Percentiles rank a stretch among this genome's conserved stretches.
These are phyloP conservation scores for Fragaria nilgerrensis DNA, from an alignment of 306 rosid species.

Conservation along the genomic window DNA sequence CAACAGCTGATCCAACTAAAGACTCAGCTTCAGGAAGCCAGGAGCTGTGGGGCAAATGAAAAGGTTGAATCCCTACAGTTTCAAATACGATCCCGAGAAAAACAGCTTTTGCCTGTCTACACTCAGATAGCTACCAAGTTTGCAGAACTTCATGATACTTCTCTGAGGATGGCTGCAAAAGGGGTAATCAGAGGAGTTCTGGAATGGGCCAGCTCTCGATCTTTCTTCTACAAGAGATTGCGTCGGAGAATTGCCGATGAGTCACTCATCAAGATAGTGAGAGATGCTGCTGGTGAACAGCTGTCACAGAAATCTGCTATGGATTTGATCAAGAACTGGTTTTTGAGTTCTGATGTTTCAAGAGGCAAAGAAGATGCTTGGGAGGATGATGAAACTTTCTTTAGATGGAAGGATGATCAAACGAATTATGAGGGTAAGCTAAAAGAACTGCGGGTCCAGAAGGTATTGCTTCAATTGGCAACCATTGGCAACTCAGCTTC, in stretches of 20 bases:
- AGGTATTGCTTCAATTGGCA: conserved; percentile 69
- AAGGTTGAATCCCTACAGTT: conserved; percentile 65
- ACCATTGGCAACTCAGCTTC: conserved; percentile 61
- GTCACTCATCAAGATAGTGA: conserved; percentile 62
- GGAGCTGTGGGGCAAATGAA: conserved; percentile 33
- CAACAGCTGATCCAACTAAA: conserved; percentile 66
- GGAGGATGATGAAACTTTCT: conserved; percentile 79
- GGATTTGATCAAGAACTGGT: conserved; percentile 70
- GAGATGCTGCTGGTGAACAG: conserved; percentile 81
- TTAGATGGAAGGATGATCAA: conserved; percentile 70
- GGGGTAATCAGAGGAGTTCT: conserved; percentile 83
- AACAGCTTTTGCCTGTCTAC: conserved; percentile 84
- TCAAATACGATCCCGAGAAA: conserved; percentile 82
- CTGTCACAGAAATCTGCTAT: conserved; percentile 62
- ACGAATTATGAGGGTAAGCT: conserved; percentile 66
- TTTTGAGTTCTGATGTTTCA: conserved; percentile 51
- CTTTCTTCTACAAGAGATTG: conserved; percentile 77
- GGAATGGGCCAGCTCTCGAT: conserved; percentile 75
- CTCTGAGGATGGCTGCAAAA: conserved; percentile 94
- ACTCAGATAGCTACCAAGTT: conserved; percentile 91
- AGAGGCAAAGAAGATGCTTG: conserved; percentile 56
- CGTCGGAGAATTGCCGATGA: conserved; percentile 77
- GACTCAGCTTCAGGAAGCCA: conserved; percentile 76
- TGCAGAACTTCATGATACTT: conserved; percentile 93
- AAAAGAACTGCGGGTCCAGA: conserved; percentile 81